Conservation (phyloP, 768 basidiomycete species). For the Chalciporus pseudorubinellus region DNA sequence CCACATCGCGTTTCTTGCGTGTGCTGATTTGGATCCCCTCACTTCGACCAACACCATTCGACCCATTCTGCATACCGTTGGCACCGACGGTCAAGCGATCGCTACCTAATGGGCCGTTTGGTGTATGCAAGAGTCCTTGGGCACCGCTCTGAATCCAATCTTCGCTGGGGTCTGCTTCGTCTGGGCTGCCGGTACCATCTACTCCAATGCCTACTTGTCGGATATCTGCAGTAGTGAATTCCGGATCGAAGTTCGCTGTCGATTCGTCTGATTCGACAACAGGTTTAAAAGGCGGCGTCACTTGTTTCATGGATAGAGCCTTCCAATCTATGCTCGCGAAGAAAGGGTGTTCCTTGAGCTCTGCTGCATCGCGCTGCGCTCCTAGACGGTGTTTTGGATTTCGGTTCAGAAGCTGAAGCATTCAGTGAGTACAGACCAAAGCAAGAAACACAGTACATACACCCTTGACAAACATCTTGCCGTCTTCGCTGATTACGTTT, state of each 20-base stretch:
- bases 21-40: slow-evolving; percentile 52
- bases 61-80: slow-evolving; percentile 12
- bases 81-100: slow-evolving; percentile 35
- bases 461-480: slow-evolving; percentile 98
- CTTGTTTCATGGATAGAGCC: slow-evolving; percentile 80
- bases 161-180: slow-evolving; percentile 68
- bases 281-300: slow-evolving; percentile 97
- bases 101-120: slow-evolving; percentile 76
- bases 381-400: slow-evolving; percentile 98
- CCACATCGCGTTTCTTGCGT: slow-evolving; percentile 42
- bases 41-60: slow-evolving; percentile 16
- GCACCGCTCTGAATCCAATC: slow-evolving; percentile 44
- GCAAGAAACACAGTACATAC: slow-evolving; percentile 49
- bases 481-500: slow-evolving; percentile 95
- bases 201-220: slow-evolving; percentile 60
- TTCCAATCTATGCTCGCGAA: slow-evolving; percentile 92
- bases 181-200: slow-evolving; percentile 43
- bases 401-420: slow-evolving; percentile 83
- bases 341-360: slow-evolving; percentile 95
- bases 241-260: slow-evolving; percentile 96
- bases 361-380: slow-evolving; percentile 83
- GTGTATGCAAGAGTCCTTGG: slow-evolving; percentile 47
- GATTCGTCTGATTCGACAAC: slow-evolving; percentile 97
- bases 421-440: slow-evolving; percentile 13
- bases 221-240: slow-evolving; percentile 93